A percentile compares a stretch with the other conserved stretches of the same genome.
Evolutionary conservation across 345 rosid species (phyloP).

Genomic region (Gossypium sturtianum): DNA sequence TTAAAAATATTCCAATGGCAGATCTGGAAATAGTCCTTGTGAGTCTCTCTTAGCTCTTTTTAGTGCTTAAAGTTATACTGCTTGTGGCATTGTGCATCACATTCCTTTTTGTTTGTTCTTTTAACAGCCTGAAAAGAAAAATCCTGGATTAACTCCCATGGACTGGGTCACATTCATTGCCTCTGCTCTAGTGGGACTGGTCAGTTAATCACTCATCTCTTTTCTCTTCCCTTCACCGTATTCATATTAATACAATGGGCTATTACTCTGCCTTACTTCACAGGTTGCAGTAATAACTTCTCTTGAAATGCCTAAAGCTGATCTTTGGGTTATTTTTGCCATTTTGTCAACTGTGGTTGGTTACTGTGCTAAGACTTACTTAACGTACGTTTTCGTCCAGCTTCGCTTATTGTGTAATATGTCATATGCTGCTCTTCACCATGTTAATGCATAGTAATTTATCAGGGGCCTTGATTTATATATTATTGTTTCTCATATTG

Average conservation of each 20-base stretch:
- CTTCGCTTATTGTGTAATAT: neutral
- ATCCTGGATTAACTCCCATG: slow-evolving; percentile 77
- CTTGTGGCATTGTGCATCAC: slow-evolving; percentile 12
- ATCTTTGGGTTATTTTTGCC: slow-evolving; percentile 62
- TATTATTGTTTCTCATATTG: slow-evolving; percentile 18
- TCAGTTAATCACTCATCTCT: slow-evolving; percentile 26
- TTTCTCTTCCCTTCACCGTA: neutral
- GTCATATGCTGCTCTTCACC: neutral
- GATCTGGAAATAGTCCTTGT: slow-evolving; percentile 92
- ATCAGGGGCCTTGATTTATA: slow-evolving; percentile 1
- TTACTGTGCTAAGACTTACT: slow-evolving; percentile 92
- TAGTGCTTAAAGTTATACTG: slow-evolving; percentile 10
- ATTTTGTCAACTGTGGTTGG: slow-evolving; percentile 40
- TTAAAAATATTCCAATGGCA: slow-evolving; percentile 81
- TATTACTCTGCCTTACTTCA: neutral
- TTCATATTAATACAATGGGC: neutral
- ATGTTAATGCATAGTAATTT: neutral
- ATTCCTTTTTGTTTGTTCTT: neutral
- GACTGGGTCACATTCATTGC: slow-evolving; percentile 86
- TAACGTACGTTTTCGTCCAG: slow-evolving; percentile 38
- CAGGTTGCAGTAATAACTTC: slow-evolving; percentile 86
- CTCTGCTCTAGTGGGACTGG: slow-evolving; percentile 75
- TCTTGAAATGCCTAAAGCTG: slow-evolving; percentile 68
- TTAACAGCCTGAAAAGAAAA: slow-evolving; percentile 80
- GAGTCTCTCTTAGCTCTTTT: slow-evolving; percentile 29